Evolutionary conservation across 2,329 filamentous ascomycete species (phyloP), one percentile per base, ranked within the genome.

Genomic region (Aurifilum marmelostoma): DNA sequence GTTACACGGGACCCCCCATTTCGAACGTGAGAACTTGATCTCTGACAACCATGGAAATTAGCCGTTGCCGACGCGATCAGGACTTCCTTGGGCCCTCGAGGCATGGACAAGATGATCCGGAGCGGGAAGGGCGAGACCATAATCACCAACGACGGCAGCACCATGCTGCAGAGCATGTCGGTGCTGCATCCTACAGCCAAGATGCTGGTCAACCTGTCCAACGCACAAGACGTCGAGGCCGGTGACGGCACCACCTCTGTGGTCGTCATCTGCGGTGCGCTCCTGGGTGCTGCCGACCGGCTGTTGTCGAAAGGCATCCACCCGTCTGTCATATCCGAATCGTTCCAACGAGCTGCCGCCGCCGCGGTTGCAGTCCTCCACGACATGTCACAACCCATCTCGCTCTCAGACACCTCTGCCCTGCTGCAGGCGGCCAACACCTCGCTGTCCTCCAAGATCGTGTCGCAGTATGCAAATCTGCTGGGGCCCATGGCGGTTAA

Each of bases 61-160:
- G 96, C 96, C 79, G 95, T 99, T 78, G 92, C 96, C 80, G 96
- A 99, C 88, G 96, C 96, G 75, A 97, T 99, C 80, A 88, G 96
- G 85, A 98, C 95, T 37, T 98, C 96, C 72, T 87, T 99, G 74
- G 96, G 96, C 73, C 96, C 96, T 74, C 90, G 96, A 81, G 96
- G 96, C 79, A 97, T 97, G 94, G 94, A 97, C 85, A 97, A 97
- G 86, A 97, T 97, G 94, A 98, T 99, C 76, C 92, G 97, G 85
- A 97, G 92, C 71, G 92, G 94, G 79, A 97, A 93, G 84, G 96
- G 95, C 83, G 93, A 97, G 82, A 97, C 94, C 69, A 96, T 98
- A 80, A 99, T 99, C 83, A 99, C 96, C 78, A 99, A 99, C 85
- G 96, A 99, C 83, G 96, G 96, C 80, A 97, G 97, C 84, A 99